Percentiles rank a stretch among this genome's conserved stretches.
Evolutionary conservation across 78 protist species (phyloP).

Genomic region (Anaeramoeba ignava): DNA sequence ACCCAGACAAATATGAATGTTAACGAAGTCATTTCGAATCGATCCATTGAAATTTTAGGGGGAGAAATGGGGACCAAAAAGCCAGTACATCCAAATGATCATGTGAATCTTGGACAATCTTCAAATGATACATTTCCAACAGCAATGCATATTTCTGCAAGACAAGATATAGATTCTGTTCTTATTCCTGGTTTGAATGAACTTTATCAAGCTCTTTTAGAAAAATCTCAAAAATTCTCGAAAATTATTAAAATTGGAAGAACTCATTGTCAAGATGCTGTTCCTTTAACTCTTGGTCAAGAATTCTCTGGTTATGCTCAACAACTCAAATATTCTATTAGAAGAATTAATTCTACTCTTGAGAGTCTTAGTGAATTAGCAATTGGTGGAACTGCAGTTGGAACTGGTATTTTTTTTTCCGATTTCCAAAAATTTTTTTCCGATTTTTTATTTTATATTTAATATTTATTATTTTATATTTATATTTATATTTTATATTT

Average conservation of each 20-base stretch:
- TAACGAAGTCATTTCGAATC: slow-evolving; percentile 68
- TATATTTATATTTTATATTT: too few species aligned
- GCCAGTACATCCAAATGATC: slow-evolving; percentile 88
- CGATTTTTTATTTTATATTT: too few species aligned
- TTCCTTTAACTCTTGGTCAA: slow-evolving; percentile 81
- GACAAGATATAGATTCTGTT: slow-evolving; percentile 1
- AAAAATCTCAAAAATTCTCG: slow-evolving; percentile 45
- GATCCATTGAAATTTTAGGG: slow-evolving; percentile 65
- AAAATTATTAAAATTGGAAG: slow-evolving; percentile 79
- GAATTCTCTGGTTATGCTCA: slow-evolving; percentile 72
- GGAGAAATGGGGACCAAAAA: slow-evolving; percentile 60
- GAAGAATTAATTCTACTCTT: slow-evolving; percentile 37
- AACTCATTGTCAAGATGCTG: slow-evolving; percentile 84
- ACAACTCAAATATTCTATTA: slow-evolving; percentile 52
- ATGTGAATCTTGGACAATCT: slow-evolving; percentile 79
- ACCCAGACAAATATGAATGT: slow-evolving; percentile 90
- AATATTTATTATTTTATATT: too few species aligned
- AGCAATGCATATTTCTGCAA: slow-evolving; percentile 85
- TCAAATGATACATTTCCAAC: slow-evolving; percentile 88
- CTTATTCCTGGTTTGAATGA: slow-evolving; percentile 45
- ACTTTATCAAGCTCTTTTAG: slow-evolving; percentile 30
- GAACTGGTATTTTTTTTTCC: slow-evolving; percentile 38
- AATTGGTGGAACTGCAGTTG: slow-evolving; percentile 92
- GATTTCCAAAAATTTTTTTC: too few species aligned
- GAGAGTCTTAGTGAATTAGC: slow-evolving; percentile 59